Base-by-base conservation (phyloP, 1,139 yeast genomes). In the Geotrichum histeridarum region DNA sequence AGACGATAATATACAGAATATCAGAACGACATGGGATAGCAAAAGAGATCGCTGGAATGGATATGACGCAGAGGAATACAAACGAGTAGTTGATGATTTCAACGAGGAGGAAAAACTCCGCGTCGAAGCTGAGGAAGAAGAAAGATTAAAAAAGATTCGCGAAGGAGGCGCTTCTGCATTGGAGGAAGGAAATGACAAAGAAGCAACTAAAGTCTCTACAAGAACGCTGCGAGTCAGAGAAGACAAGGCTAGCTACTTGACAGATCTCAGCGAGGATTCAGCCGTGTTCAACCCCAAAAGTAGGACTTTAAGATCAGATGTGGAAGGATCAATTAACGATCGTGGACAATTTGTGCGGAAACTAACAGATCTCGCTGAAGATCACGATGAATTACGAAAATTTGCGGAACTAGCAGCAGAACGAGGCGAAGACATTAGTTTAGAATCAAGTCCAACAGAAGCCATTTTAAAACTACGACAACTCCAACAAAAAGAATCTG, bases 41-140 rank as follows among this genome's bases (percentile, higher is more conserved):
- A 84, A 84, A 60, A 71, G 94, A 55, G 95, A 87, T 67, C 72
- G 87, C 51, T 87, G 93, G 89, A 84, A 80, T 64, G 94, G 94
- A 0, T 84, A 79, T 64, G 84, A 83, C 56, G 73, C 77, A 0
- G 73, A 73, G 4, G 86, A 84, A 52, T 86, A 86, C 74, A 75
- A 74, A 48, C 67, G 70, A n/a, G 77, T 79, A 22, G 67, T 82
- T 7, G 70, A 70, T 42, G 70, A 73, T 51, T 77, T 81, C 78
- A 75, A 78, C 47, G 63, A 64, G 22, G 63, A 61, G 57, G 58
- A 57, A 39, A 58, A 60, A 15, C 39, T 42, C 31, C 58, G 63
- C 47, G 56, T 59, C 47, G 59, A 61, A 15, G 65, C 60, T 37
- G 55, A 51, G 18, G 51, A 53, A 22, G 43, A 38, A 33, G 53